These are phyloP conservation scores for Rhodotorula sphaerocarpa DNA, from an alignment of 768 basidiomycete species.

Conservation along the genomic window DNA sequence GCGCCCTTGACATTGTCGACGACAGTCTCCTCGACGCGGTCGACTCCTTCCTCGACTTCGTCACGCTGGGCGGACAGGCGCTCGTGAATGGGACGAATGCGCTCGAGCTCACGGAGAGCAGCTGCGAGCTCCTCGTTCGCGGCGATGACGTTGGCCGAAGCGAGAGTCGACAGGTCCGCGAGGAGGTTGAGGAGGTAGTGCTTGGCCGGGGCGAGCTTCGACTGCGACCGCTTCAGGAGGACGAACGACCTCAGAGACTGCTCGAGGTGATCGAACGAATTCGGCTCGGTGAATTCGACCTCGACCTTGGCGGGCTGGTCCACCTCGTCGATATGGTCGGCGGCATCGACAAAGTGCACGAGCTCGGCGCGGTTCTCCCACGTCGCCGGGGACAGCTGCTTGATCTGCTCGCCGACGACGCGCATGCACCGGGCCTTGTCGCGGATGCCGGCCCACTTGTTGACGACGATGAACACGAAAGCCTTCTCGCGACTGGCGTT, in stretches of 20 bases:
- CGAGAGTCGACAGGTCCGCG: conserved; percentile 77
- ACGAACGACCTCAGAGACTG: conserved; percentile 86
- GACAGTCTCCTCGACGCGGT: conserved; percentile 66
- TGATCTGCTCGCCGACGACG: conserved; percentile 85
- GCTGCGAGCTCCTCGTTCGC: conserved; percentile 66
- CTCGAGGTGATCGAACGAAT: conserved; percentile 76
- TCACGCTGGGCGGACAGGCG: conserved; percentile 71
- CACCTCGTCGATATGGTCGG: conserved; percentile 44
- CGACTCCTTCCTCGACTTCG: conserved; percentile 67
- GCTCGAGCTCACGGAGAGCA: conserved; percentile 61
- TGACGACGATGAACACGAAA: conserved; percentile 95
- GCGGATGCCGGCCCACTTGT: conserved; percentile 90
- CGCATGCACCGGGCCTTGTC: conserved; percentile 89
- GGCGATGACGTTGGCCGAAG: conserved; percentile 74
- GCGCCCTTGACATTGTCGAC: conserved; percentile 51
- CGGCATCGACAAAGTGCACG: conserved; percentile 96
- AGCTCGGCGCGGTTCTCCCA: conserved; percentile 84
- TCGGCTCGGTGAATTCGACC: conserved; percentile 6
- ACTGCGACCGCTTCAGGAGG: conserved; percentile 87
- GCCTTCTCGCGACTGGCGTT: conserved; percentile 95
- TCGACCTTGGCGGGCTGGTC: conserved; percentile 40
- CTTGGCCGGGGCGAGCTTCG: conserved; percentile 85
- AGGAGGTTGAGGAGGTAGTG: conserved; percentile 88
- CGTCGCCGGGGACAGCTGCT: conserved; percentile 80
- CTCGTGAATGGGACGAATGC: conserved; percentile 71